phyloP scores from a whole-genome alignment of 495 filamentous ascomycete genomes.

The Friedmanniomyces endolithicus region DNA sequence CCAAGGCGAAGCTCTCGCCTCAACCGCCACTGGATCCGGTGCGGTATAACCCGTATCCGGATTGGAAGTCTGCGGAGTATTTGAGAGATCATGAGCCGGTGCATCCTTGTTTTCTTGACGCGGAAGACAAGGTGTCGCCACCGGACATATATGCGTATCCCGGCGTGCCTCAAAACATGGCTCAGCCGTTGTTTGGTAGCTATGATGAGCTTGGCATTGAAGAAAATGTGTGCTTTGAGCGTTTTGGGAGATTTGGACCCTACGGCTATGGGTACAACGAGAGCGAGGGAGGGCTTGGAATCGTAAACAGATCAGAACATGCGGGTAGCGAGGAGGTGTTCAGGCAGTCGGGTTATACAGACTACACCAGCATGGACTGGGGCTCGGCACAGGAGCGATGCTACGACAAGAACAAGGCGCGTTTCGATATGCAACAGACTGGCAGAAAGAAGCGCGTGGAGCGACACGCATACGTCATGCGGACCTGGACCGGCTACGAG shows the following conservation, averaged over 20 bases:
- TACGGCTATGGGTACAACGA: constrained; percentile 33
- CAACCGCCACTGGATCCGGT: constrained; percentile 28
- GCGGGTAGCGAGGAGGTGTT: constrained; percentile 29
- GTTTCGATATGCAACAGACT: constrained; percentile 23
- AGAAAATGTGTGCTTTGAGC: constrained; percentile 32
- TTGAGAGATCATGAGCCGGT: constrained; percentile 23
- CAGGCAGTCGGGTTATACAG: constrained; percentile 23
- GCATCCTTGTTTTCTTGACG: constrained; percentile 30
- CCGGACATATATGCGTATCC: constrained; percentile 34
- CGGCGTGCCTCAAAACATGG: constrained; percentile 31
- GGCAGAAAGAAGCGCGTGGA: constrained; percentile 24
- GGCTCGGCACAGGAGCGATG: constrained; percentile 28
- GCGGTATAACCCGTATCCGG: constrained; percentile 30
- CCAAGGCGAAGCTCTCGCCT: constrained; percentile 9
- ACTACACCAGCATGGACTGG: constrained; percentile 30
- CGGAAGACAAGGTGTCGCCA: constrained; percentile 19
- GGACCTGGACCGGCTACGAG: constrained; percentile 31
- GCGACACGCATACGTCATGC: constrained; percentile 31
- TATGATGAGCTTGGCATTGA: constrained; percentile 29
- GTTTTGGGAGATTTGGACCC: constrained; percentile 30
- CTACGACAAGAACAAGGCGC: constrained; percentile 31
- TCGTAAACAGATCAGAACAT: constrained; percentile 24
- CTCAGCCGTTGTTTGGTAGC: constrained; percentile 28
- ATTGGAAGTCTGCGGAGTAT: constrained; percentile 25
- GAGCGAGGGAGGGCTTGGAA: constrained; percentile 26